These are phyloP conservation scores for Stenocarpella maydis DNA, from an alignment of 2,329 filamentous ascomycete genomes.

Conservation along the genomic window DNA sequence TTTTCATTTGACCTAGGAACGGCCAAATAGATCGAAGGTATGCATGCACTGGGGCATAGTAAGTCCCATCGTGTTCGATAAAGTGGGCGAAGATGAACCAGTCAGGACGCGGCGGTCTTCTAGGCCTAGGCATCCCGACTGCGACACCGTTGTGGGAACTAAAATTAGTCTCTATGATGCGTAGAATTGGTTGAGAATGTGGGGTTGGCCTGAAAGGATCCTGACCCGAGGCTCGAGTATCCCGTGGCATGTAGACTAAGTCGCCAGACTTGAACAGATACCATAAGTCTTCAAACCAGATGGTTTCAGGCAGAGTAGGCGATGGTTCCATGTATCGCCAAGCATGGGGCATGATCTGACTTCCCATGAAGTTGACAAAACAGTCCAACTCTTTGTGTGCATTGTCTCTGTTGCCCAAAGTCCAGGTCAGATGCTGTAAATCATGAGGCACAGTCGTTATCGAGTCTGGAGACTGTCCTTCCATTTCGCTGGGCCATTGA, in stretches of 20 bases:
- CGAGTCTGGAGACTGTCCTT: no score
- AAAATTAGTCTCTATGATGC: background rate
- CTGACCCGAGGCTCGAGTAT: fast-evolving
- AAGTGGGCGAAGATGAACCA: background rate
- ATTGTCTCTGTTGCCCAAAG: no score
- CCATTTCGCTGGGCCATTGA: no score
- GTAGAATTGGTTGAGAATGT: background rate
- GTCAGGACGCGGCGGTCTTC: no score
- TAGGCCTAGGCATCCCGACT: no score
- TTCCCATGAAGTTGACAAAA: conserved; percentile 18
- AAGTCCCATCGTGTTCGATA: background rate
- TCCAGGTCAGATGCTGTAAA: no score
- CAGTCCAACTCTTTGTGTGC: background rate
- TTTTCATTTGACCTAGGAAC: background rate
- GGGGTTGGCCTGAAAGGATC: fast-evolving
- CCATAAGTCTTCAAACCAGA: conserved; percentile 1
- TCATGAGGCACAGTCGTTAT: no score
- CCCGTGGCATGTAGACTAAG: background rate
- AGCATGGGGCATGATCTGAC: background rate
- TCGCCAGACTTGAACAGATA: conserved; percentile 1
- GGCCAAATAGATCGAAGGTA: fast-evolving
- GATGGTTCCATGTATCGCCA: background rate
- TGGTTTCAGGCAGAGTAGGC: fast-evolving
- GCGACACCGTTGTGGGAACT: fast-evolving
- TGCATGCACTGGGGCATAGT: background rate